Evolutionary conservation across 495 filamentous ascomycete species (phyloP), one percentile per base, ranked within the genome.

Genomic region (Parathielavia hyrcaniae): DNA sequence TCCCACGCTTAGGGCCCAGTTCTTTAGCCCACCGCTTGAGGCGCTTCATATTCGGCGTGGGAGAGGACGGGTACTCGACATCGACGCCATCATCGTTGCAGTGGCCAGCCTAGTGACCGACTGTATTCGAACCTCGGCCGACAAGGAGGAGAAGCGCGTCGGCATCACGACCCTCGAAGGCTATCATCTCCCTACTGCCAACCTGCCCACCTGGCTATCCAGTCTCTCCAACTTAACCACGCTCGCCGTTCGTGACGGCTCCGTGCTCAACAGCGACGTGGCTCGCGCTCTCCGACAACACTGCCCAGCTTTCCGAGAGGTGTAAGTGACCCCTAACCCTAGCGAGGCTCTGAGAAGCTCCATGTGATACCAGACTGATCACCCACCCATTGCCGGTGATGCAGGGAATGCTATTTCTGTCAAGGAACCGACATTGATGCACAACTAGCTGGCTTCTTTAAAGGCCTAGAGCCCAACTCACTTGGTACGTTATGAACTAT

Each of bases 261-360:
- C 71, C 26, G 73, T 80, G 19, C 75, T 91, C 0, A 75, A 70
- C 45, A 70, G 75, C 38, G 76, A 79, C 41, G 73, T 75, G 8
- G 78, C 78, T 14, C 65, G 66, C 10, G 73, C 79, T n/a, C 78
- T 91, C 34, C 66, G 71, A 16, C 59, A 74, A 39, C 72, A 80
- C 62, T 91, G 86, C 57, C 82, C 79, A 4, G 63, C 76, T 11
- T 86, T 91, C 61, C 74, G 79, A 43, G 73, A 79, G 34, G 63
- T 91, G 66, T 67, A 60, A 38, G 64, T 59, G 36, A 10, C 23
- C 43, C 13, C 39, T 26, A 19, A 41, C 34, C 19, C 23, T 54
- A 39, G 4, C 20, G 16, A 2, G 20, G 5, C 45, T 11, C 1
- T 13, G n/a, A n/a, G n/a, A n/a, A n/a, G n/a, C n/a, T 41, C 12